Percentiles rank a stretch among this genome's conserved stretches.
Conservation (phyloP, 2,329 filamentous ascomycete genomes). For the Epichloe sylvatica region DNA sequence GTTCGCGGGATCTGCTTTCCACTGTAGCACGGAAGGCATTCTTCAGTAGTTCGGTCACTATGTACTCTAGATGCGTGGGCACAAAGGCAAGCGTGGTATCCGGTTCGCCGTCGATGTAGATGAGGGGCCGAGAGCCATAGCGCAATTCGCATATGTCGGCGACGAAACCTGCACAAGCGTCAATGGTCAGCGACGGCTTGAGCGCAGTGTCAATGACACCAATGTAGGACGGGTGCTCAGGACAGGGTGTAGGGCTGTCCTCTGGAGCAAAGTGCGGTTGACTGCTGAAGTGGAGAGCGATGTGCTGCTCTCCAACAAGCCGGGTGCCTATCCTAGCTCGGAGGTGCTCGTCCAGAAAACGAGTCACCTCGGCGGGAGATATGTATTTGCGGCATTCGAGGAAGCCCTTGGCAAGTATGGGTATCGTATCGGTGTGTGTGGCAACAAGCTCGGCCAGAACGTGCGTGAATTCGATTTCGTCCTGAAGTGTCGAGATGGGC, state of each 20-base stretch:
- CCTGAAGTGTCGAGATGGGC: constrained; percentile 50
- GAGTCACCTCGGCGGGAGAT: constrained; percentile 64
- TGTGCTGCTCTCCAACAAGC: constrained; percentile 90
- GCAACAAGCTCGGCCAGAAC: constrained; percentile 91
- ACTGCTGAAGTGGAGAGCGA: constrained; percentile 64
- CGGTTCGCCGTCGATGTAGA: constrained; percentile 72
- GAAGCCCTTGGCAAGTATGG: constrained; percentile 80
- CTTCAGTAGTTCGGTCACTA: constrained; percentile 89
- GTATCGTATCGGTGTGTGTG: constrained; percentile 89
- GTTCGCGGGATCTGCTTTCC: constrained; percentile 67
- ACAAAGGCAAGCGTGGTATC: constrained; percentile 86
- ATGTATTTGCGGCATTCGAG: constrained; percentile 90
- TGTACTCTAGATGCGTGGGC: constrained; percentile 93
- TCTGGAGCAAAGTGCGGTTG: constrained; percentile 54
- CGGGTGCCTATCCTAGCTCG: constrained; percentile 87
- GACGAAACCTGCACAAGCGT: constrained; percentile 77
- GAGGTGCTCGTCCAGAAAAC: constrained; percentile 85
- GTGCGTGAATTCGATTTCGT: constrained; percentile 83
- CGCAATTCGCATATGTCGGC: constrained; percentile 94
- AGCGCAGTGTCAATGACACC: constrained; percentile 90
- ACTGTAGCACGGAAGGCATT: constrained; percentile 92
- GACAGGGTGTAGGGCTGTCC: constrained; percentile 34
- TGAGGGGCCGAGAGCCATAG: constrained; percentile 72
- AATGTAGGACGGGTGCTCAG: constrained; percentile 56
- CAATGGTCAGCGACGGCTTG: constrained; percentile 65